Evolutionary conservation across 2,329 filamentous ascomycete species (phyloP), one percentile per base, ranked within the genome.

Genomic region (Trichophyton rubrum): DNA sequence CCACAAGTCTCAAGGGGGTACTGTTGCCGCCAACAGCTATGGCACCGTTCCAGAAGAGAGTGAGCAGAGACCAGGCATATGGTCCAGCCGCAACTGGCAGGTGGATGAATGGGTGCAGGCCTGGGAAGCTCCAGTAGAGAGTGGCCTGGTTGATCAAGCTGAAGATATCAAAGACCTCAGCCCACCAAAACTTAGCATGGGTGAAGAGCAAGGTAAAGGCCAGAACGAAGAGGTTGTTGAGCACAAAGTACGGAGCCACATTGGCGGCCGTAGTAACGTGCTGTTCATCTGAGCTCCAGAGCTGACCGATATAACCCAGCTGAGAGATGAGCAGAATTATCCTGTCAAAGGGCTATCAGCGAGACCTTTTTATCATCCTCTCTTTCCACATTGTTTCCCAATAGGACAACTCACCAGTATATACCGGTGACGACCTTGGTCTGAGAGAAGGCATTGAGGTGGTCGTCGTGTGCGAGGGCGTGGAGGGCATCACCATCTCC

Each of bases 31-130:
- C 79, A n/a, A 92, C 82, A 70, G 88, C 88, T 56, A 91, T 85
- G 20, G 90, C 89, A 7, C 90, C 90, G 67, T 90, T 89, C 89
- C 89, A 95, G 78, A 91, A 92, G 59, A 96, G 80, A 33, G 88
- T 87, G 13, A 92, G 85, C 69, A 93, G 88, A 13, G 87, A 90
- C 88, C 89, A 96, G 1, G 87, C 88, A 66, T 95, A 78, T 4
- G 90, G 90, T 0, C 85, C 88, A 15, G 87, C 86, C 22, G 90
- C 84, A 51, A 85, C 85, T 4, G 89, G 84, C 9, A 85, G 77
- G 73, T 95, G 90, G 66, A 95, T 88, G 68, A 88, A 84, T 62
- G 85, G 80, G 3, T 88, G 84, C 60, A 86, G 85, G 0, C 81
- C 82, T 20, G 81, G 80, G 76, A 95, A 86, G 64, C 87, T 85